phyloP scores from a whole-genome alignment of 768 basidiomycete species.

The Symmetrospora coprosmae region DNA sequence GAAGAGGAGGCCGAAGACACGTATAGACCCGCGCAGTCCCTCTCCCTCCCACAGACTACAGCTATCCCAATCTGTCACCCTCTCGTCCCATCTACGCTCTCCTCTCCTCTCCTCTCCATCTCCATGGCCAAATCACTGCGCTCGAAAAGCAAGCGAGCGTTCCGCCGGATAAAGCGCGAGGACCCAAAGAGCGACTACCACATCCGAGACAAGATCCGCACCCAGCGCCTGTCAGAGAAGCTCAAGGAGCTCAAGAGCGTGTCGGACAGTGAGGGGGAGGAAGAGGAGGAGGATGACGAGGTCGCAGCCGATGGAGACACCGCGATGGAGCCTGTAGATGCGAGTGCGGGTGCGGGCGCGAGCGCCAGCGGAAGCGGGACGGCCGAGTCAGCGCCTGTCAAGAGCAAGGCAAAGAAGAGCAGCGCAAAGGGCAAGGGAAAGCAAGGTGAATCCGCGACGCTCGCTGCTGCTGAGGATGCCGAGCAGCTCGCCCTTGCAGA shows the following conservation, averaged over 20 bases:
- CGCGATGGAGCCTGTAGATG: slow-evolving; percentile 13
- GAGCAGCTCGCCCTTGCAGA: not conserved
- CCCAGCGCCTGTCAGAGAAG: slow-evolving; percentile 15
- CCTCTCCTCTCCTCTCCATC: not conserved
- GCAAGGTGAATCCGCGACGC: too few species aligned
- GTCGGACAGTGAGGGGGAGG: slow-evolving; percentile 6
- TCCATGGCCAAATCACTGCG: slow-evolving; percentile 24
- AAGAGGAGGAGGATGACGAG: not conserved
- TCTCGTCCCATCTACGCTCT: too few species aligned
- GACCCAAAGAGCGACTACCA: slow-evolving; percentile 15
- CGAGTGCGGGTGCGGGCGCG: too few species aligned
- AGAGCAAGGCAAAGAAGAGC: too few species aligned
- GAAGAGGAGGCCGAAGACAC: not conserved
- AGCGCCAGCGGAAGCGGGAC: too few species aligned
- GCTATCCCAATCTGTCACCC: too few species aligned
- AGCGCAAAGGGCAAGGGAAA: too few species aligned
- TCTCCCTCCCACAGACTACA: not conserved
- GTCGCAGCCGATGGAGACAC: not conserved
- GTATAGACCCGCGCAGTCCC: not conserved
- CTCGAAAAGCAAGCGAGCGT: slow-evolving; percentile 20
- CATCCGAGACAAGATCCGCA: slow-evolving; percentile 10
- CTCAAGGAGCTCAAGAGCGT: slow-evolving; percentile 17
- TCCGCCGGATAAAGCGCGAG: slow-evolving; percentile 10
- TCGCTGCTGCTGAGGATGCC: too few species aligned
- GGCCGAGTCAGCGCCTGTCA: too few species aligned